Base-by-base conservation (phyloP, 306 rosid genomes). In the Pterocarpus macrocarpus region DNA sequence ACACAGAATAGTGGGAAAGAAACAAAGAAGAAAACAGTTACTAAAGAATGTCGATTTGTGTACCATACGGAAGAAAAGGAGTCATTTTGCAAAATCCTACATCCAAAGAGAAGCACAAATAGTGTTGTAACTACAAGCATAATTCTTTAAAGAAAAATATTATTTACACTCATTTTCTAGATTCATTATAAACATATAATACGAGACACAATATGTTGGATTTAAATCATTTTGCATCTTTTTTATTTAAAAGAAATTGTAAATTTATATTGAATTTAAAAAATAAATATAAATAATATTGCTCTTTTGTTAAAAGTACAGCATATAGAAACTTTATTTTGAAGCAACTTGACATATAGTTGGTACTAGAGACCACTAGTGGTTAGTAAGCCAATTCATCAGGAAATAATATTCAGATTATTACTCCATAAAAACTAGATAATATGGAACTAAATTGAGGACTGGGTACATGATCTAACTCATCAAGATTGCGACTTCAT, bases 331-430 rank as follows among this genome's bases (percentile, higher is more conserved):
- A 70, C 86, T 78, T 86, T 63, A 61, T 65, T 81, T 69, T 78
- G 84, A 86, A 88, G 90, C 86, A 71, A 78, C 73, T 77, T 74
- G 66, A 61, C 63, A 66, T 49, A 68, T 44, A 76, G 66, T 74
- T 58, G 81, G 69, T 59, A 80, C 74, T 41, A 77, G 77, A 67
- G 59, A 47, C 55, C 56, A 13, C 82, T 33, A 81, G 80, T 85
- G 77, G 78, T 82, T 69, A 79, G 78, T 71, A 69, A 71, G 79
- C 57, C 82, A 80, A 75, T 77, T 77, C 80, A 78, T 8, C 0
- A 66, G 69, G 17, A 44, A 69, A 72, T 73, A 53, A 73, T 47
- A 5, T 73, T 52, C 45, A 64, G 8, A 68, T 84, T 45, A 73
- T 59, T 64, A 59, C 13, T 34, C 36, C 5, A 16, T 7, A 16